Conservation (phyloP, 495 filamentous ascomycete genomes). For the Neurospora tetraspora region DNA sequence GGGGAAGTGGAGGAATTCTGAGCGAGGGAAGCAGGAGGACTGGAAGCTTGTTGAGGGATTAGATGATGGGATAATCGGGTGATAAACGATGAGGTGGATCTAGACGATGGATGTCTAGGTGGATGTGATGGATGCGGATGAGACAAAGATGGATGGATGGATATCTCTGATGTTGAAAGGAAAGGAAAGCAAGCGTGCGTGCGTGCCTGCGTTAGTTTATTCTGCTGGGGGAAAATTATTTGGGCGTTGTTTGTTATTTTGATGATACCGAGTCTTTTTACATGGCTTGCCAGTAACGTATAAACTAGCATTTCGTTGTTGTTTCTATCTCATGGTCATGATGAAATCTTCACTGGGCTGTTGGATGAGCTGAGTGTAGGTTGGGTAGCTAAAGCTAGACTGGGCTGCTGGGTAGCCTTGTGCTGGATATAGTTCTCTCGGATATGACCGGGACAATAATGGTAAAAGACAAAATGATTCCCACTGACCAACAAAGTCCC, state of each 20-base stretch:
- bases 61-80: background rate
- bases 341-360: background rate
- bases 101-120: background rate
- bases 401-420: background rate
- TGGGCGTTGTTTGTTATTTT: background rate
- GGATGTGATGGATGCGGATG: background rate
- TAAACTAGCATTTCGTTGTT: background rate
- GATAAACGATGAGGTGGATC: background rate
- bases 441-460: background rate
- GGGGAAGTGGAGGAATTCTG: conserved; percentile 1
- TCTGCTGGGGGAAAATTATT: background rate
- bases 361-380: background rate
- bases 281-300: background rate
- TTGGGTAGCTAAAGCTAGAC: background rate
- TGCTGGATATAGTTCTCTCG: background rate
- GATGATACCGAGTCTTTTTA: background rate
- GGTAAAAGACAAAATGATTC: background rate
- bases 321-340: background rate
- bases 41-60: conserved; percentile 2
- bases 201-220: background rate
- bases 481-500: background rate
- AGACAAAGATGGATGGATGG: background rate
- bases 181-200: background rate
- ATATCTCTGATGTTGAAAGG: background rate
- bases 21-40: conserved; percentile 15